Base-by-base conservation (phyloP, 495 filamentous ascomycete genomes). In the Penicillium lividum region DNA sequence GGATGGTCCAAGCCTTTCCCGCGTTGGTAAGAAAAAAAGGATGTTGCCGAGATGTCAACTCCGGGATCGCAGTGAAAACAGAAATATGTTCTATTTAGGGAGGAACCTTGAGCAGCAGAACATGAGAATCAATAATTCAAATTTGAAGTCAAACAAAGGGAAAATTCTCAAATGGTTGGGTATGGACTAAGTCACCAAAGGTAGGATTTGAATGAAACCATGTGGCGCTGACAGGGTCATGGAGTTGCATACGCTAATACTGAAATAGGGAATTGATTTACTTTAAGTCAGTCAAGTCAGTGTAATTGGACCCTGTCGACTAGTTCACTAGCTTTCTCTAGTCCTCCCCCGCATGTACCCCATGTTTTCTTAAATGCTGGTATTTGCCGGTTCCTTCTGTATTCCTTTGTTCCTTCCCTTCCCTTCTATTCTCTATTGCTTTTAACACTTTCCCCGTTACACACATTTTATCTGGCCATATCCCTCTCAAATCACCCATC, bases 121-220 rank as follows among this genome's bases (percentile, higher is more conserved):
- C 22, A 22, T 1, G 22, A 30, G 15, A 49, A 10, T 33, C 11
- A 42, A 16, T n/a, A 15, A 7, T 11, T 18, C 15, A n/a, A 40
- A 11, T 8, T 11, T 9, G 40, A 25, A 31, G 13, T 48, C 18
- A 22, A 46, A 46, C 7, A 22, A 43, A 50, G 10, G 5, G 25
- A n/a, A 45, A 34, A 13, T 4, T 29, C n/a, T 28, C 30, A 29
- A 22, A 22, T 22, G 22, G 22, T 22, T 22, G 22, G 22, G 22
- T 15, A 16, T 3, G 13, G 3, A 5, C 38, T 16, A 13, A 38
- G 5, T 33, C 33, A n/a, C 38, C 38, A 40, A 7, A 52, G 45
- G 13, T 45, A 27, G 45, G 49, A 59, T 46, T 46, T 31, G 43
- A 54, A 68, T 65, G 65, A 58, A 63, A 68, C 65, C 62, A 68